Evolutionary conservation across 2,329 filamentous ascomycete species (phyloP).

Genomic region (Penicillium sp.): DNA sequence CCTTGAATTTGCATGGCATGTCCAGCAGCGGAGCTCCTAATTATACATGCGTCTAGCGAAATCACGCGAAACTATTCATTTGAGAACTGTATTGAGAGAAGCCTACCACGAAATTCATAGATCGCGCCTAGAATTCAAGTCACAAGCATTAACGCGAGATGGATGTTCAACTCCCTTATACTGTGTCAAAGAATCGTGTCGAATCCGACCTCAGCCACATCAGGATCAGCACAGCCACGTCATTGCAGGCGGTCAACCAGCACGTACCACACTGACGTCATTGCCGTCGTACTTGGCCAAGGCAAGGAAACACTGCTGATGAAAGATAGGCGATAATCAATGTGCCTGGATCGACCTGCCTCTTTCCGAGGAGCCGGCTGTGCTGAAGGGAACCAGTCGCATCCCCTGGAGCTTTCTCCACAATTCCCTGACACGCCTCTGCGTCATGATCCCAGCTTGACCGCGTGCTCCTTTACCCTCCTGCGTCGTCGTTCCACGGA

Average conservation of each 20-base stretch:
- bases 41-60: not conserved
- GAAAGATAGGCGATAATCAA: not conserved
- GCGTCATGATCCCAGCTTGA: slow-evolving; percentile 21
- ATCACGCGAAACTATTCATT: slow-evolving; percentile 36
- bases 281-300: not conserved
- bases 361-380: slow-evolving; percentile 5
- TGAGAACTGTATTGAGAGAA: too few species aligned
- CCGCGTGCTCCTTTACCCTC: not conserved
- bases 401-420: not conserved
- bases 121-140: slow-evolving; percentile 33
- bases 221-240: not conserved
- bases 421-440: slow-evolving; percentile 11
- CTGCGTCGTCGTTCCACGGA: not conserved
- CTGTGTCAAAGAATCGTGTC: too few species aligned
- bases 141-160: not conserved
- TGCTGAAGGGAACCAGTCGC: not conserved
- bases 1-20: too few species aligned
- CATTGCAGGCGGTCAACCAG: not conserved
- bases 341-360: slow-evolving; percentile 12
- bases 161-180: not conserved
- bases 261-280: slow-evolving; percentile 1
- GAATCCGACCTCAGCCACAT: not conserved
- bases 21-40: too few species aligned
- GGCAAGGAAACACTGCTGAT: not conserved
- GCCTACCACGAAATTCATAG: too few species aligned